Evolutionary conservation across 2,329 filamentous ascomycete species (phyloP).

Genomic region (Xylaria sp.): DNA sequence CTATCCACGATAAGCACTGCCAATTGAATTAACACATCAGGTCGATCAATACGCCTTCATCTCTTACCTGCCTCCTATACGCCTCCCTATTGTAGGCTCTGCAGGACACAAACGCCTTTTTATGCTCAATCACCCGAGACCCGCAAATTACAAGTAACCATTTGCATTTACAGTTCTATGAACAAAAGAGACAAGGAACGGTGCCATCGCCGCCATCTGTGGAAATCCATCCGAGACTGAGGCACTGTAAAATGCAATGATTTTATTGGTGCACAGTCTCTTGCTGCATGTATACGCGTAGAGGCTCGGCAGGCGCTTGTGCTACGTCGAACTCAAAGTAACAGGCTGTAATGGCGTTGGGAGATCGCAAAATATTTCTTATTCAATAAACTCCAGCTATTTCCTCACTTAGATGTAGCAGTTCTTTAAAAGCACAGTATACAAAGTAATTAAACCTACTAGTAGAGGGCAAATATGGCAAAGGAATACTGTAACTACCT

Average conservation of each 20-base stretch:
- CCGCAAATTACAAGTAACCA: neutral
- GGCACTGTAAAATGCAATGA: neutral
- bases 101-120: neutral
- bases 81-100: slow-evolving; percentile 3
- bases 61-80: neutral
- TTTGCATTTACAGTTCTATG: neutral
- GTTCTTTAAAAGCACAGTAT: too few relatives aligned
- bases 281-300: too few relatives aligned
- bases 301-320: slow-evolving; percentile 11
- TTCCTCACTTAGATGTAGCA: neutral
- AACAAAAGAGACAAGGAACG: neutral
- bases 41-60: slow-evolving; percentile 4
- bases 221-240: neutral
- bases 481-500: neutral
- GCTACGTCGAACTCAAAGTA: neutral
- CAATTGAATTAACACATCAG: slow-evolving; percentile 17
- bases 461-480: neutral
- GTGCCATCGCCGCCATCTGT: neutral
- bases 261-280: slow-evolving; percentile 4
- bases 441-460: too few relatives aligned
- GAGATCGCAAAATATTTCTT: neutral
- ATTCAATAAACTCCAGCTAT: neutral
- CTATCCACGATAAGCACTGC: slow-evolving; percentile 14
- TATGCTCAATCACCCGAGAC: neutral
- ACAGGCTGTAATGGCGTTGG: neutral